phyloP scores from a whole-genome alignment of 1,139 yeast genomes.

The Hemisphaericaspora subhashii region DNA sequence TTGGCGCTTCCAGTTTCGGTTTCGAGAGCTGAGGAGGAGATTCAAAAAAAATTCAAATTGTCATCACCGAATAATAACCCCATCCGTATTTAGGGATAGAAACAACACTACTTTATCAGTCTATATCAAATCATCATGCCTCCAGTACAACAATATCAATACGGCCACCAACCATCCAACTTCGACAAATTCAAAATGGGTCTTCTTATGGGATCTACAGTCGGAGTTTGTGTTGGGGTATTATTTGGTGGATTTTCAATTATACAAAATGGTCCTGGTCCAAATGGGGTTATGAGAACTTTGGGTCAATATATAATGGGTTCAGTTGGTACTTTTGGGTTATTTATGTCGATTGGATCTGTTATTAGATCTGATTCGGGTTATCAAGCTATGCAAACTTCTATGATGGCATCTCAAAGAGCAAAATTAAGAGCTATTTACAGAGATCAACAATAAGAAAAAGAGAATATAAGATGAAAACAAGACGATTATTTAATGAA shows the following conservation, averaged over 20 bases:
- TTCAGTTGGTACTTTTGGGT: slow-evolving; percentile 94
- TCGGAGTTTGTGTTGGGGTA: slow-evolving; percentile 94
- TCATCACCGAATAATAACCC: neutral
- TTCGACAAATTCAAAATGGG: slow-evolving; percentile 99
- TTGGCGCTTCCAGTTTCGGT: neutral
- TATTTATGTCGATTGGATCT: slow-evolving; percentile 93
- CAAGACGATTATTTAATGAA: slow-evolving; percentile 3
- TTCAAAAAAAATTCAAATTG: neutral
- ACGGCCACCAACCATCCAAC: slow-evolving; percentile 79
- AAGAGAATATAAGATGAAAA: too few relatives aligned
- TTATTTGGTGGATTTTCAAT: slow-evolving; percentile 93
- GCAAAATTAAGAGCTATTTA: slow-evolving; percentile 35
- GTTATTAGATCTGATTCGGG: slow-evolving; percentile 80
- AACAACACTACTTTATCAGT: too few relatives aligned
- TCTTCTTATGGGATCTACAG: slow-evolving; percentile 92
- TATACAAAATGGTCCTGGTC: slow-evolving; percentile 95
- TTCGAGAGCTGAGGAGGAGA: neutral
- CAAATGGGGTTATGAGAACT: slow-evolving; percentile 94
- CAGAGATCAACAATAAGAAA: slow-evolving; percentile 17
- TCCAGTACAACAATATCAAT: slow-evolving; percentile 78
- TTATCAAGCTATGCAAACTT: slow-evolving; percentile 40
- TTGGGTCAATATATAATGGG: slow-evolving; percentile 96
- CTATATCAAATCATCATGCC: slow-evolving; percentile 61
- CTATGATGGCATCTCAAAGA: slow-evolving; percentile 38
- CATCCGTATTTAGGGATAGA: neutral